Conservation (phyloP, 352 stramenopile species). For the Nothophytophthora sp. region DNA sequence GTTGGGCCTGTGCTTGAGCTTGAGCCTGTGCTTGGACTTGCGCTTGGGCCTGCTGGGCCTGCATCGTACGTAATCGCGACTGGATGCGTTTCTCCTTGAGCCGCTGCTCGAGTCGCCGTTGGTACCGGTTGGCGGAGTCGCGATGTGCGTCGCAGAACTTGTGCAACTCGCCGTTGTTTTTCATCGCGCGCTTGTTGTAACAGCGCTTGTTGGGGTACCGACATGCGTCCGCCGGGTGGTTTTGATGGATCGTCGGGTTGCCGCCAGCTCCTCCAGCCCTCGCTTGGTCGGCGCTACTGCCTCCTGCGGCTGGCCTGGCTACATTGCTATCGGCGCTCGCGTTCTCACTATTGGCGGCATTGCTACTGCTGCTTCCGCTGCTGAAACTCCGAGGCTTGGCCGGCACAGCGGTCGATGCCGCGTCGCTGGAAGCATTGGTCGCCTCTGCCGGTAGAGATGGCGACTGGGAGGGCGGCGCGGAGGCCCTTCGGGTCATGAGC, state of each 20-base stretch:
- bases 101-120: conserved; percentile 55
- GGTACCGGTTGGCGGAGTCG: conserved; percentile 58
- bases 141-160: conserved; percentile 69
- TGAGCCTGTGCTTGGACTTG: conserved; percentile 9
- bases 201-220: conserved; percentile 72
- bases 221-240: conserved; percentile 37
- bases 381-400: conserved; percentile 22
- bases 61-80: conserved; percentile 27
- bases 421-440: conserved; percentile 9
- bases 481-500: conserved; percentile 26
- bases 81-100: conserved; percentile 36
- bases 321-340: conserved; percentile 11
- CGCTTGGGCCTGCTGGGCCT: conserved; percentile 17
- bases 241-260: conserved; percentile 11
- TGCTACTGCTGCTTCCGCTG: conserved; percentile 4
- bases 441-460: conserved; percentile 3
- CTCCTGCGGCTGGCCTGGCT: conserved; percentile 2
- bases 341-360: conserved; percentile 25
- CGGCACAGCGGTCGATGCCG: conserved; percentile 1
- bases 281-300: background rate
- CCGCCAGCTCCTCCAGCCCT: conserved; percentile 3
- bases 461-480: conserved; percentile 8
- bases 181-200: conserved; percentile 54
- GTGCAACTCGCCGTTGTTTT: conserved; percentile 68
- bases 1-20: conserved; percentile 18